Base-by-base conservation (phyloP, 257 asterid genomes). In the Penstemon barbatus region DNA sequence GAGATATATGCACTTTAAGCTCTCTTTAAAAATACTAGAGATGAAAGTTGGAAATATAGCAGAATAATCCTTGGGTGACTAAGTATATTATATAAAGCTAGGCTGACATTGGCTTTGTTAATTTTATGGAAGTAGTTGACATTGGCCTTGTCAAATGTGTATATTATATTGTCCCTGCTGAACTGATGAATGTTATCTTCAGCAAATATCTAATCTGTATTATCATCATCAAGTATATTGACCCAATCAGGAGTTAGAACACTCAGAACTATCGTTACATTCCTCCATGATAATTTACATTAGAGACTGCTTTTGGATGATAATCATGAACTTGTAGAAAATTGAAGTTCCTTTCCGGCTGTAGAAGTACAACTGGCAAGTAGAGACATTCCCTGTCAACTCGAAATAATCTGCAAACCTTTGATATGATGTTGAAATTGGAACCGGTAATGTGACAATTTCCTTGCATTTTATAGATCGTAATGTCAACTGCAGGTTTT, bases 281-380 rank as follows among this genome's bases (percentile, higher is more conserved):
- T n/a, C n/a, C n/a, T n/a, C n/a, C n/a, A n/a, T n/a, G 33, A 25
- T 10, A 15, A n/a, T 38, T n/a, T 12, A 18, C 8, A 12, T 56
- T n/a, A 8, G 5, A 45, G 37, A 49, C 45, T 63, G 43, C 70
- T 63, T 45, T 41, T 36, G 54, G 11, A 44, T 48, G 66, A 70
- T 19, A 46, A 53, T 25, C 67, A 56, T 63, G 42, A 36, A 43
- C 33, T 48, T 18, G 36, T 15, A 61, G 33, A 33, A 42, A 42
- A 10, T 9, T 42, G 56, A n/a, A 65, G 10, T 44, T 65, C 5
- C 61, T 74, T 77, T 75, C 89, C 83, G 13, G 72, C 64, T 59
- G 43, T 57, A 48, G 70, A 57, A 42, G 55, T 81, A 71, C 88
- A 85, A 8, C 33, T 61, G 13, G 70, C 86, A 81, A 18, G 25